A percentile compares a stretch with the other conserved stretches of the same genome.
These are phyloP conservation scores for Hevea brasiliensis DNA, from an alignment of 345 rosid genomes.

Conservation along the genomic window DNA sequence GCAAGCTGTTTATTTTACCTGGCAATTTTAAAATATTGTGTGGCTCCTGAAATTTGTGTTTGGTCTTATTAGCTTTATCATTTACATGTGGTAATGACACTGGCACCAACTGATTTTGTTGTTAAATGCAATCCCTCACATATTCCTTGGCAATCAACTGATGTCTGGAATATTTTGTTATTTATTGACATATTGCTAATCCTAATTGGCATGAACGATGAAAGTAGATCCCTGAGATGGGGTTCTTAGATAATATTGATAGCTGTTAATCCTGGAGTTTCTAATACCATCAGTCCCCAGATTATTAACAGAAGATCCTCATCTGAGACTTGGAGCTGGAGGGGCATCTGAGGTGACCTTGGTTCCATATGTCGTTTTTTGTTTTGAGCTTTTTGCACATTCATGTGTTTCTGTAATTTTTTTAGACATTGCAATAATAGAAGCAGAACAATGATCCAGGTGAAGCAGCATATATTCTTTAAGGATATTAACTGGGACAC, in stretches of 20 bases:
- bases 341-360: slow-evolving; percentile 88
- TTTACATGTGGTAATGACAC: neutral
- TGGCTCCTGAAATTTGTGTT: neutral
- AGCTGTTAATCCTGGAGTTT: neutral
- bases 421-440: slow-evolving; percentile 14
- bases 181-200: neutral
- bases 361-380: slow-evolving; percentile 14
- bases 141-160: neutral
- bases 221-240: neutral
- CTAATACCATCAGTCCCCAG: slow-evolving; percentile 41
- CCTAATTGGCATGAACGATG: neutral
- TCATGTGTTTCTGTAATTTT: neutral
- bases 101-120: neutral
- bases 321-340: slow-evolving; percentile 93
- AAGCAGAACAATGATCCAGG: slow-evolving; percentile 45
- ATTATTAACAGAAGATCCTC: slow-evolving; percentile 93
- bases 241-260: neutral
- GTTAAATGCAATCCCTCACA: neutral
- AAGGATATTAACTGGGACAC: slow-evolving; percentile 97
- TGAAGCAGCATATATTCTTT: slow-evolving; percentile 87
- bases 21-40: neutral
- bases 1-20: slow-evolving; percentile 11
- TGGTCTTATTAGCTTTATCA: neutral
- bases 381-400: slow-evolving; percentile 5
- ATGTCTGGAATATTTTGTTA: neutral